Evolutionary conservation across 2,329 filamentous ascomycete species (phyloP), one percentile per base, ranked within the genome.

Genomic region (Diaporthe amygdali): DNA sequence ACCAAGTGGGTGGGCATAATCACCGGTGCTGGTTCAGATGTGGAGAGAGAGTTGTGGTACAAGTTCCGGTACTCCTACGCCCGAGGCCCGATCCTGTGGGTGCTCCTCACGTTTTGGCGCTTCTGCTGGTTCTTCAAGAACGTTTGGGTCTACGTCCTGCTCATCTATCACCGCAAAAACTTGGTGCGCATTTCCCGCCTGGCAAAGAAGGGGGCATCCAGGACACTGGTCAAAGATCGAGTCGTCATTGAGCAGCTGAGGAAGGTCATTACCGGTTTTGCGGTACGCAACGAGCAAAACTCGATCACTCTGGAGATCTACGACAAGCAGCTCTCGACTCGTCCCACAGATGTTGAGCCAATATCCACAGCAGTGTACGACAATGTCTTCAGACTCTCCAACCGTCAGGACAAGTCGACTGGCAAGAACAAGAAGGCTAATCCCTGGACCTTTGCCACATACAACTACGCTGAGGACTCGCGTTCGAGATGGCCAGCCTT

Each of bases 1-100:
- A 73, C 77, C 22, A 80, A 81, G 67, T 82, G 79, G 77, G 71
- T 80, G 0, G 80, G 78, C 12, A 77, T 82, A 59, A 76, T 82
- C 44, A 79, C 79, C 1, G 78, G 79, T 2, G 81, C 78, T 5
- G 79, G 79, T 7, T 78, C 78, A 17, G 78, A 81, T 56, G 75
- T 81, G 34, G 81, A 82, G 68, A 72, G 81, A 32, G 81, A 82
- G 72, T 73, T 82, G 3, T 80, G 77, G 76, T 81, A 81, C 69
- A 74, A 76, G 8, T 73, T 82, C 12, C 73, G 77, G 15, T 71
- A 77, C 44, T 73, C 76, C 12, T 77, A 75, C 49, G 74, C 76
- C 39, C 75, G 78, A 15, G 63, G 68, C 9, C 34, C 72, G 17
- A 71, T 78, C 32, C 72, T 81, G 9, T 76, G 74, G 46, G 15